Base-by-base conservation (phyloP, 805 yeast species). In the Myxozyma sirexii region DNA sequence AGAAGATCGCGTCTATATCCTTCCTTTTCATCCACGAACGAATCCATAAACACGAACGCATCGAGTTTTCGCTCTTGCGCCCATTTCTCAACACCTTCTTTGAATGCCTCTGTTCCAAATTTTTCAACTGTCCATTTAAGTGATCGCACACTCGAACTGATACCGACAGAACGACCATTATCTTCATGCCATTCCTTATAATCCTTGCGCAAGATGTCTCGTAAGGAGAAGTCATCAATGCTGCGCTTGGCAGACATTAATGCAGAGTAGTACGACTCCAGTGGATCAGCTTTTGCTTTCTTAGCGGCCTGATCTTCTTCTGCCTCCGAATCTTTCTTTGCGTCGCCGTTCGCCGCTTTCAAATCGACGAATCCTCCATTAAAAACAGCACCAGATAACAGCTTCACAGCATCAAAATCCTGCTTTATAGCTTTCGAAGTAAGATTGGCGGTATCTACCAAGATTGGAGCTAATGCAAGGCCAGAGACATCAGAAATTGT, bases 381-480 rank as follows among this genome's bases (percentile, higher is more conserved):
- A 2, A 8, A 17, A 15, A 52, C 43, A 24, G 33, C 53, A 15
- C 49, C 49, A 29, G 51, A 33, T 58, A 87, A 82, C 0, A 60
- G 38, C 1, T 74, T 65, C 33, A 78, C 71, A 0, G 84, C 85
- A 15, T 72, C 69, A 3, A 68, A 53, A 71, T 93, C 98, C 2
- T 76, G 77, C 0, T 70, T 69, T 2, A 87, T 51, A 19, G 48
- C 75, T 71, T 85, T 86, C 48, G 78, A 78, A 8, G 79, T 75
- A 77, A 90, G 75, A 66, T 86, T 85, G 3, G 84, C 74, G 0
- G 98, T 92, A 68, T 93, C 98, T 12, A 87, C 77, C 39, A 90
- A 68, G 31, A 88, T 79, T 1, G 97, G 94, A 0, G 89, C 86
- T 49, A 85, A 63, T 5, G 84, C 76, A 13, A 90, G 73, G 31